Evolutionary conservation across 768 basidiomycete genomes (phyloP).

Genomic region (Chalciporus chontae): DNA sequence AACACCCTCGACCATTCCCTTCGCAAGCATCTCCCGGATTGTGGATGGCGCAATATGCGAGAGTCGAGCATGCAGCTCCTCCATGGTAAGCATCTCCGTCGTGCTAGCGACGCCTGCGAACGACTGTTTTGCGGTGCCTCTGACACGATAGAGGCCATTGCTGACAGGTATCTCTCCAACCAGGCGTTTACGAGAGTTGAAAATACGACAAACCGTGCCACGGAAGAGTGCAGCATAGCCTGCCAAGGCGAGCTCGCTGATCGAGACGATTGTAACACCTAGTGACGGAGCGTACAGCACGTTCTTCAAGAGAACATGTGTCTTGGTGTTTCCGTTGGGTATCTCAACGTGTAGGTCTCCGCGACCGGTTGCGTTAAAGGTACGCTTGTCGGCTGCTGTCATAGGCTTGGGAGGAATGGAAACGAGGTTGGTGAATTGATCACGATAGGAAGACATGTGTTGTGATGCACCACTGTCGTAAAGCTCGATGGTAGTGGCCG

Average conservation of each 20-base stretch:
- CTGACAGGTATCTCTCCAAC: background rate
- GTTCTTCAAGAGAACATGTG: background rate
- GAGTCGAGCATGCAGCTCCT: background rate
- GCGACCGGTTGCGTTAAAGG: conserved; percentile 8
- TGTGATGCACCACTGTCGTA: background rate
- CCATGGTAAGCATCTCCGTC: too few relatives aligned
- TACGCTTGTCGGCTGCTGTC: conserved; percentile 10
- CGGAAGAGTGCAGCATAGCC: conserved; percentile 7
- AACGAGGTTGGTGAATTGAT: conserved; percentile 1
- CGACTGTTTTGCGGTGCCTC: background rate
- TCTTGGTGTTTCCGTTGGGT: background rate
- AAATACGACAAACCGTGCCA: background rate
- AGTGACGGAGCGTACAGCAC: background rate
- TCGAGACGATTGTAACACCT: conserved; percentile 16
- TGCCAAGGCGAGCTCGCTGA: background rate
- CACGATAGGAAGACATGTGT: background rate
- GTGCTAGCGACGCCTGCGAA: too few relatives aligned
- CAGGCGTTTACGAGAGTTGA: background rate
- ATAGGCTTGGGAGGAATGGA: conserved; percentile 23
- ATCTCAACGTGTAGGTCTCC: background rate
- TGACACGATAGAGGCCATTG: background rate
- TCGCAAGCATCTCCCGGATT: conserved; percentile 5
- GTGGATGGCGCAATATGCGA: background rate
- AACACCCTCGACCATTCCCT: conserved; percentile 4
- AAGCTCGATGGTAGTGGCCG: background rate